Evolutionary conservation across 148 eudicot genomes (phyloP).

Genomic region (Salicornia ramosissima): DNA sequence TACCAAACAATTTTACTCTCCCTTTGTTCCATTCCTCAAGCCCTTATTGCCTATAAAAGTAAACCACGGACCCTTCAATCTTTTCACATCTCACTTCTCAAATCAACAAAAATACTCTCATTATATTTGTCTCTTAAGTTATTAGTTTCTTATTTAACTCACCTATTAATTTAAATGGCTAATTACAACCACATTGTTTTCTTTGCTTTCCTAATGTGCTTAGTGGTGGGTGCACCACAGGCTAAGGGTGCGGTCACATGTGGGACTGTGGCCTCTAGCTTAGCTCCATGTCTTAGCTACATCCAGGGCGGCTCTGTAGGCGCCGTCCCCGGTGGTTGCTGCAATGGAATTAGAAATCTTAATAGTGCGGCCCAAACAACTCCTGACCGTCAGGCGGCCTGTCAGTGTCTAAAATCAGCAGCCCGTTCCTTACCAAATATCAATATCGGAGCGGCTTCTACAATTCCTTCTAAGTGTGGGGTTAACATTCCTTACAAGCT

Average conservation of each 20-base stretch:
- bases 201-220: not conserved
- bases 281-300: conserved; percentile 32
- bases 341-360: conserved; percentile 28
- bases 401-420: conserved; percentile 31
- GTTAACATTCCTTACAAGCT: conserved; percentile 35
- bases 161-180: not conserved
- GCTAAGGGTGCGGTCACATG: conserved; percentile 28
- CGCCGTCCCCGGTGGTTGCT: conserved; percentile 21
- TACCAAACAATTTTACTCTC: conserved; percentile 10
- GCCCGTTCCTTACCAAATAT: conserved; percentile 13
- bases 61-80: conserved; percentile 5
- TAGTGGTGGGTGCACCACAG: conserved; percentile 10
- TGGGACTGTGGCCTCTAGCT: conserved; percentile 19
- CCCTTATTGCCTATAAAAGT: conserved; percentile 15
- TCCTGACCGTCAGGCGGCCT: conserved; percentile 33
- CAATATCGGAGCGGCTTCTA: conserved; percentile 20
- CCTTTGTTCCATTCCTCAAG: not conserved
- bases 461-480: conserved; percentile 35
- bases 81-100: conserved; percentile 12
- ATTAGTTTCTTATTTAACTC: not conserved
- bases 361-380: conserved; percentile 22
- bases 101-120: not conserved
- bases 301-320: conserved; percentile 13
- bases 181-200: conserved; percentile 10
- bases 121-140: not conserved